Conservation (phyloP, 2,329 filamentous ascomycete species). For the Penicillium griseofulvum region DNA sequence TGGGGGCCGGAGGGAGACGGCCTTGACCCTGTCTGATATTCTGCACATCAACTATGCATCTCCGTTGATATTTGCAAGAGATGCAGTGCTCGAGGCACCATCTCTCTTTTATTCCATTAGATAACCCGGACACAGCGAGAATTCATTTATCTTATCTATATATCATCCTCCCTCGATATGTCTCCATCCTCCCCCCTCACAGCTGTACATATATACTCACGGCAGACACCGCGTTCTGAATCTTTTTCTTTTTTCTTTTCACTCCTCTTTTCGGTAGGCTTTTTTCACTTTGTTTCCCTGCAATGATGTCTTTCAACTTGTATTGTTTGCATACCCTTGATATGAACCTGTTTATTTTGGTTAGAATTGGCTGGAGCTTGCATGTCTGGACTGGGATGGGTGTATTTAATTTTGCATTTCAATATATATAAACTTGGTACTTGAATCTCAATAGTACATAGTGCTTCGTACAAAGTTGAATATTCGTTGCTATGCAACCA, state of each 20-base stretch:
- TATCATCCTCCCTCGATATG: neutral
- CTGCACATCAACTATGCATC: neutral
- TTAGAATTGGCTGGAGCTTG: slow-evolving; percentile 18
- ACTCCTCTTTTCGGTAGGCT: slow-evolving; percentile 6
- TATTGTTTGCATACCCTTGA: slow-evolving; percentile 23
- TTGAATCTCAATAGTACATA: no score
- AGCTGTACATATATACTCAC: slow-evolving; percentile 21
- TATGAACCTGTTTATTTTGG: slow-evolving; percentile 14
- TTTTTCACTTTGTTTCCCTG: slow-evolving; percentile 3
- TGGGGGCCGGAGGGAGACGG: neutral
- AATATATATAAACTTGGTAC: neutral
- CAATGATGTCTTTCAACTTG: slow-evolving; percentile 4
- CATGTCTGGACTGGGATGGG: slow-evolving; percentile 2
- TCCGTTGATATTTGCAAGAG: slow-evolving; percentile 3
- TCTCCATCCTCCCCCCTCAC: neutral
- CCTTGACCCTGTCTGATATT: neutral
- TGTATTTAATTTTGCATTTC: slow-evolving; percentile 10
- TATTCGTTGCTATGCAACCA: neutral
- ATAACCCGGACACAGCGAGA: slow-evolving; percentile 24
- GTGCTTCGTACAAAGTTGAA: no score
- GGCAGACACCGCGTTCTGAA: neutral
- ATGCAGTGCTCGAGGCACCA: slow-evolving; percentile 11
- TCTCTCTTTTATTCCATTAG: slow-evolving; percentile 19
- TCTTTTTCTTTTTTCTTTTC: neutral
- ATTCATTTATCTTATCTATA: slow-evolving; percentile 5